A percentile compares a stretch with the other conserved stretches of the same genome.
Conservation (phyloP, 176 grass and related monocot genomes). For the Hsuehochloa calcarea region DNA sequence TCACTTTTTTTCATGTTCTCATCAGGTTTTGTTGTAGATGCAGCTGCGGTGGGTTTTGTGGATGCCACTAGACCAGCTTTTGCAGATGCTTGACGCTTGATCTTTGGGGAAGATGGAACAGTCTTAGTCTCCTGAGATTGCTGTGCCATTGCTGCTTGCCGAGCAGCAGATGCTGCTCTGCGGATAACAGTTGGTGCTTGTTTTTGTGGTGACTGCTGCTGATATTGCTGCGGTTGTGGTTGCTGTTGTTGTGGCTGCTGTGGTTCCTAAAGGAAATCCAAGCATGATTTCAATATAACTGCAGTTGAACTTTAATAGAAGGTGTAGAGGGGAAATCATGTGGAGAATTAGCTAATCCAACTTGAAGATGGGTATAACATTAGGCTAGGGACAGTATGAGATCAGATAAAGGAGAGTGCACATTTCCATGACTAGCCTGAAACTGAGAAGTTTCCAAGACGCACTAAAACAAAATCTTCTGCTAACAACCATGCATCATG, state of each 20-base stretch:
- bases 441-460: not conserved
- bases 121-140: conserved; percentile 49
- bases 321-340: not conserved
- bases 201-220: conserved; percentile 42
- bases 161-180: conserved; percentile 47
- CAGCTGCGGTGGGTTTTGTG: conserved; percentile 22
- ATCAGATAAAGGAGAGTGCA: conserved; percentile 9
- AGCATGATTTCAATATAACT: conserved; percentile 24
- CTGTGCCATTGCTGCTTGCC: conserved; percentile 54
- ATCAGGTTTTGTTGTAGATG: conserved; percentile 32
- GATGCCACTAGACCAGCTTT: conserved; percentile 36
- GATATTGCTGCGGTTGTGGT: conserved; percentile 29
- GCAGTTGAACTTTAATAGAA: not conserved
- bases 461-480: not conserved
- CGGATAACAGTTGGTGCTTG: conserved; percentile 37
- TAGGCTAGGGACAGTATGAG: not conserved
- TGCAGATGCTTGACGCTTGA: conserved; percentile 55
- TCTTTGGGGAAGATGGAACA: conserved; percentile 44
- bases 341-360: not conserved
- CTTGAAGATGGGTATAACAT: not conserved
- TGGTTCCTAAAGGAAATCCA: conserved; percentile 34
- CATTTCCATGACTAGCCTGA: not conserved
- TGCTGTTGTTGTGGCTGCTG: conserved; percentile 37
- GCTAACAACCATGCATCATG: not conserved
- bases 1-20: conserved; percentile 47